Evolutionary conservation across 345 rosid species (phyloP), one percentile per base, ranked within the genome.

Genomic region (Noccaea bulbosa): DNA sequence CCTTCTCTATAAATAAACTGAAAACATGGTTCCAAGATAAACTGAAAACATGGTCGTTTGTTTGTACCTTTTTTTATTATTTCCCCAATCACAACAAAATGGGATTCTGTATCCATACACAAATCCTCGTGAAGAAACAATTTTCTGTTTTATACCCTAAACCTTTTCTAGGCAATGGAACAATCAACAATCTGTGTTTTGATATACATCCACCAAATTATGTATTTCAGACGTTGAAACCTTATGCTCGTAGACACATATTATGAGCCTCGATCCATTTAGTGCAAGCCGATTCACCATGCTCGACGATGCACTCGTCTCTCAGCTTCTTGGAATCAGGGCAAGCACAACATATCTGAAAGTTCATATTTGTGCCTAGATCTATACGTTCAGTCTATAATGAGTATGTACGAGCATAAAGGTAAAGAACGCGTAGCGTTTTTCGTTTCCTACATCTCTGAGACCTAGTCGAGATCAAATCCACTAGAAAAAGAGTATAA

Each of bases 201-300:
- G n/a, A 67, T 55, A 27, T 27, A 27, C 30, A 73, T 32, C 38
- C 7, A 56, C 16, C 43, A 45, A 68, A 24, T 6, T n/a, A 16
- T 5, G 59, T 54, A 53, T 16, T 43, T 93, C 80, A 94, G 77
- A 94, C 83, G 27, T 87, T 89, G 70, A 91, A 94, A 44, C 90
- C 97, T 85, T 94, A 95, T 0, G 91, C 87, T n/a, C 91, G 93
- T 69, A 94, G 95, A 79, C 97, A 91, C 41, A 45, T 68, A n/a
- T 79, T 83, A 77, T 93, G 97, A 84, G 96, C 98, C 66, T 91
- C 93, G 2, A 91, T 94, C 97, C 95, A 91, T 83, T 94, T 89
- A n/a, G 77, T 77, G 72, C 98, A 91, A 70, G 93, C 90, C 3
- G 82, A 80, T 83, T 93, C 96, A 61, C 90, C 95, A 40, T 91